Conservation (phyloP, 2,329 filamentous ascomycete genomes). For the Lojkania enalia region DNA sequence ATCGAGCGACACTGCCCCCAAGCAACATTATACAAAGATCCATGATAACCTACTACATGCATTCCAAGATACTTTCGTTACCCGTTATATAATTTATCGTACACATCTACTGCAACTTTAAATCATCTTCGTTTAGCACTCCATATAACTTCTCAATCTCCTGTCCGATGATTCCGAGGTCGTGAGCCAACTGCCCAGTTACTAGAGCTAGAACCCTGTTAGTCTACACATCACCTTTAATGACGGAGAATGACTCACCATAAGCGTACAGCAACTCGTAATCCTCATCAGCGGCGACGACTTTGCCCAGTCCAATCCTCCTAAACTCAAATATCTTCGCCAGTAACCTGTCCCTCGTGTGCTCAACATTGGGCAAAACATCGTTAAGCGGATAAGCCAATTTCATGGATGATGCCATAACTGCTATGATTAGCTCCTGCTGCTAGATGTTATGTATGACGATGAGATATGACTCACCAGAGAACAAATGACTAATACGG, state of each 20-base stretch:
- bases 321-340: conserved; percentile 88
- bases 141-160: conserved; percentile 65
- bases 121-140: conserved; percentile 62
- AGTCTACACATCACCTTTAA: conserved; percentile 6
- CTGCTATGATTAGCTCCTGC: conserved; percentile 43
- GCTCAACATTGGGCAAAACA: conserved; percentile 79
- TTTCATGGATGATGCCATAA: conserved; percentile 90
- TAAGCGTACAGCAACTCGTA: conserved; percentile 94
- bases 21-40: no score
- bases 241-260: conserved; percentile 52
- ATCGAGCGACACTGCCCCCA: no score
- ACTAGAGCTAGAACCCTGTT: conserved; percentile 56
- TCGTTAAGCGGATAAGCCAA: conserved; percentile 92
- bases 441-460: neutral
- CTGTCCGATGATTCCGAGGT: conserved; percentile 57
- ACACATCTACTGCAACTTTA: conserved; percentile 56
- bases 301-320: conserved; percentile 61
- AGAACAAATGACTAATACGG: conserved; percentile 84
- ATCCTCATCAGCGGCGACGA: conserved; percentile 70
- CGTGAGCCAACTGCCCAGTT: conserved; percentile 61
- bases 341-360: conserved; percentile 78
- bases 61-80: no score
- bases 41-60: no score
- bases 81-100: no score
- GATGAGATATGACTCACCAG: conserved; percentile 50